Conservation (phyloP, 805 yeast genomes). For the Nakazawaea sp. region DNA sequence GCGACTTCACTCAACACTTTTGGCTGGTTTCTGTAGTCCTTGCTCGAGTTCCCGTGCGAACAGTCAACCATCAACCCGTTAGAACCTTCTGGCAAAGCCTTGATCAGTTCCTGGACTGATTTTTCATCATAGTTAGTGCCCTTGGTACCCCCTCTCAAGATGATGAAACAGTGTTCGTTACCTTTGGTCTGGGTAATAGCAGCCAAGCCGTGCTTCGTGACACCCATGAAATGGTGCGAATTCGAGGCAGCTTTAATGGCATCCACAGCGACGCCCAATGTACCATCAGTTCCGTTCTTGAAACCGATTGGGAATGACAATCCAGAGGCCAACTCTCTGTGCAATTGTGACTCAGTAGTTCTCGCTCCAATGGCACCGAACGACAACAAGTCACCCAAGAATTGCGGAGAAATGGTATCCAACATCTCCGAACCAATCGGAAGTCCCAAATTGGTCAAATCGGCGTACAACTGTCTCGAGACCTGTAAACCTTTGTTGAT, state of each 20-base stretch:
- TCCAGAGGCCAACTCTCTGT: conserved; percentile 96
- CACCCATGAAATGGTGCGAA: conserved; percentile 94
- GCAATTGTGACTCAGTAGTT: conserved; percentile 97
- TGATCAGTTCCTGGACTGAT: conserved; percentile 71
- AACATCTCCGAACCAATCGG: conserved; percentile 98
- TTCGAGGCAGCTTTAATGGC: conserved; percentile 89
- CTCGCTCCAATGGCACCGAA: conserved; percentile 99
- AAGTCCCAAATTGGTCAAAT: conserved; percentile 69
- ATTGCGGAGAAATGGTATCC: conserved; percentile 97
- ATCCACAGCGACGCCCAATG: conserved; percentile 86
- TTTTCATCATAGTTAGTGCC: conserved; percentile 88
- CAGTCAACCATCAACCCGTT: conserved; percentile 86
- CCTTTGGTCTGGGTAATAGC: conserved; percentile 97
- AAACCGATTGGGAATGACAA: conserved; percentile 98
- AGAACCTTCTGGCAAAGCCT: conserved; percentile 42
- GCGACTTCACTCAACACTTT: conserved; percentile 80
- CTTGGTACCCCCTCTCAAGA: conserved; percentile 91
- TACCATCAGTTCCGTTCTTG: conserved; percentile 98
- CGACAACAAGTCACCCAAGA: conserved; percentile 80
- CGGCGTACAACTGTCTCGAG: conserved; percentile 78
- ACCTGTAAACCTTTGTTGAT: conserved; percentile 91
- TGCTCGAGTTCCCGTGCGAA: conserved; percentile 94
- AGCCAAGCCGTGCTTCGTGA: conserved; percentile 94
- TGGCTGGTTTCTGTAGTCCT: conserved; percentile 94
- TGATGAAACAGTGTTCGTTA: conserved; percentile 88